Base-by-base conservation (phyloP, 2,329 filamentous ascomycete species). In the Trematosphaeria pertusa region DNA sequence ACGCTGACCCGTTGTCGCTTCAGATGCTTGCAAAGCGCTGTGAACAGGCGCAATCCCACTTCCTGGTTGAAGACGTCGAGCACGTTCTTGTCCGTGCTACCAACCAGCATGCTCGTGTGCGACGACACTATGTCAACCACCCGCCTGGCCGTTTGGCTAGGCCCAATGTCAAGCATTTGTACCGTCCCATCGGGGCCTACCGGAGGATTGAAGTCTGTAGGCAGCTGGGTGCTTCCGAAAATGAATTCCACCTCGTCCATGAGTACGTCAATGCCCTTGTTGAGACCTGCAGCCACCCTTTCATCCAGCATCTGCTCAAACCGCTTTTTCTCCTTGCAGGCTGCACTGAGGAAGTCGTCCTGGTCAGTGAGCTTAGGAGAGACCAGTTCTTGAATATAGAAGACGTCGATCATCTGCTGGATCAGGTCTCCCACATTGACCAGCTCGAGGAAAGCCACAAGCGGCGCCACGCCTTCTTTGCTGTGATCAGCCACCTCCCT, bases 221-320 rank as follows among this genome's bases (percentile, higher is more conserved):
- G 87, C 18, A 81, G 76, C 70, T 99, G 94, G 2, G 87, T 90
- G 0, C 92, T 96, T 14, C 89, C 91, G 61, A 91, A 91, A 26
- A 99, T 82, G 67, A 95, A 97, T 70, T 99, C 94, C 20, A 97
- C 92, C 75, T 99, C 94, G 62, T 96, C 91, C 88, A 99, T 97
- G 33, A 99, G 82, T 46, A 97, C 94, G 65, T 99, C 93, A 54
- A 99, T 97, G 55, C 94, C 94, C 75, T 96, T 97, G 73, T 97
- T 97, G 53, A 99, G 78, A 1, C 95, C 95, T 7, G 93, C 91
- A 3, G 94, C 94, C 6, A 99, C 94, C 50, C 90, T 89, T 73
- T 97, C 94, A 66, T 99, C 94, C 1, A 99, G 86, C 88, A 97
- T 96, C 68, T 97, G 92, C 78, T 99, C 94, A 63, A 97, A 99